Evolutionary conservation across 2,329 filamentous ascomycete genomes (phyloP).

Genomic region (Cadophora luteo-olivacea): DNA sequence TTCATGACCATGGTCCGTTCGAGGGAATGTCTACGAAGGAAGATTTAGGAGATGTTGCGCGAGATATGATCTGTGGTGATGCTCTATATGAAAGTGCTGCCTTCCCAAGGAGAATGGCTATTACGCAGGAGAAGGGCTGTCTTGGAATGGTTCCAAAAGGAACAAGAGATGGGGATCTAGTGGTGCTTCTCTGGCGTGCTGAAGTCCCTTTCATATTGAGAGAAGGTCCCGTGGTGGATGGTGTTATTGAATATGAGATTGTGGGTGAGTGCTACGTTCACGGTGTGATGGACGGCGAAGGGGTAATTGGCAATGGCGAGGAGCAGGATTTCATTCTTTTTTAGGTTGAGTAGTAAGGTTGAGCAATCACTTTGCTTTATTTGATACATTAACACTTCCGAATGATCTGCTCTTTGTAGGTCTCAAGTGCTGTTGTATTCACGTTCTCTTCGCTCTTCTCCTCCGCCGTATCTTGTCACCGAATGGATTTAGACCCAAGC

Average conservation of each 20-base stretch:
- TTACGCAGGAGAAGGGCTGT: background rate
- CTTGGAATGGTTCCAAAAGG: background rate
- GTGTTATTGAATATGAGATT: background rate
- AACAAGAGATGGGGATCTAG: background rate
- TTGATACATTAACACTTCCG: too few relatives aligned
- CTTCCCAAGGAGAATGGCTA: background rate
- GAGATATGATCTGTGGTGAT: background rate
- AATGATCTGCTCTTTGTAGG: too few relatives aligned
- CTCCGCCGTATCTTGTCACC: too few relatives aligned
- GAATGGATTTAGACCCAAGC: background rate
- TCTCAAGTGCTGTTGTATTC: too few relatives aligned
- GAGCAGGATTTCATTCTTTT: background rate
- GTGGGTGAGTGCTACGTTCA: background rate
- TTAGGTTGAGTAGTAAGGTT: too few relatives aligned
- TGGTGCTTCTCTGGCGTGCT: background rate
- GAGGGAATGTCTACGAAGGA: background rate
- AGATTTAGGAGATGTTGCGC: background rate
- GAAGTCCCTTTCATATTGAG: background rate
- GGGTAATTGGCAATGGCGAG: background rate
- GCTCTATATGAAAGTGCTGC: background rate
- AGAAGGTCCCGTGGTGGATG: background rate
- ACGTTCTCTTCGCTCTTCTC: too few relatives aligned
- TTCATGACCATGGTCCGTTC: background rate
- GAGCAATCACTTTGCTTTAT: too few relatives aligned
- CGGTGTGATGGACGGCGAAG: background rate